Evolutionary conservation across 1,139 yeast species (phyloP), one percentile per base, ranked within the genome.

Genomic region (Taphrina betulina): DNA sequence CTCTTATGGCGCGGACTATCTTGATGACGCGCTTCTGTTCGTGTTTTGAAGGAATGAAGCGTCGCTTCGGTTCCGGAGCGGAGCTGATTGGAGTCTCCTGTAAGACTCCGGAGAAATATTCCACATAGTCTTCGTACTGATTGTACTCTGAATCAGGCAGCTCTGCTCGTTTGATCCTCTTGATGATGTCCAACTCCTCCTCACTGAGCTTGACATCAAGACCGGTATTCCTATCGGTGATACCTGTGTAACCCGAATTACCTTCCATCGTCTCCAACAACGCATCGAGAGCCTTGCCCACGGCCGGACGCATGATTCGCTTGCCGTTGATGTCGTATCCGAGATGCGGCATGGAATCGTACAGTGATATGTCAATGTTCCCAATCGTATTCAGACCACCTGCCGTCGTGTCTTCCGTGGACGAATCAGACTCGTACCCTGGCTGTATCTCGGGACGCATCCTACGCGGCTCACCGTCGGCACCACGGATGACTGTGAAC

Each of bases 191-290:
- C 65, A 90, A 77, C 71, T 92, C 98, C 67, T 92, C 96, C 58
- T 78, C 78, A n/a, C 89, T 81, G 61, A 92, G 75, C 65, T 92
- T 89, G 72, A 92, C 78, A 50, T 88, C 78, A n/a, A 82, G 72
- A 61, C 98, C 99, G 7, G 97, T 88, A 64, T 83, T 79, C 67
- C 88, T 87, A 70, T 92, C 97, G 59, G 92, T 73, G 62, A 94
- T 76, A 44, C 99, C 99, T 8, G 98, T 94, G 97, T 97, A 92
- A 34, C 98, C 98, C 71, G 86, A 95, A 10, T 97, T 98, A 62
- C 92, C 76, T 61, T 92, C 98, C 62, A 94, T 92, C 28, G 83
- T 76, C 66, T 92, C 98, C 62, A 94, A 75, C 62, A 92, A 76
- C 64, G 83, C 85, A 67, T 92, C 97, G 64, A 94, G 77, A 1